Percentiles rank a stretch among this genome's conserved stretches.
Conservation (phyloP, 495 filamentous ascomycete species). For the Neurospora sp. region DNA sequence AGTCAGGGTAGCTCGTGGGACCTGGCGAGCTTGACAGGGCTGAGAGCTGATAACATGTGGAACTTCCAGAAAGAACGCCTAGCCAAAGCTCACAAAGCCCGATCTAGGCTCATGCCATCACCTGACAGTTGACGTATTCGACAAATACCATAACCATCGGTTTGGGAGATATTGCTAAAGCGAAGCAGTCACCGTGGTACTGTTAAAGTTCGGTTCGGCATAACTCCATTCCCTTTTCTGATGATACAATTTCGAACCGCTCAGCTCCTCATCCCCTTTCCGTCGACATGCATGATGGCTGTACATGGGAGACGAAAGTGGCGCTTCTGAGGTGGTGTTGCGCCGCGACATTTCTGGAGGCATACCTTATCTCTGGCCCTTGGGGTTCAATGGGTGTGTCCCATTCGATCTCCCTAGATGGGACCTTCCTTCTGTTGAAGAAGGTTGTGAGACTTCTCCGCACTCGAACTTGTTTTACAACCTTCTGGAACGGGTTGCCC, state of each 20-base stretch:
- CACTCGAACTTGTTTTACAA: neutral
- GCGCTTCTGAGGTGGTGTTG: neutral
- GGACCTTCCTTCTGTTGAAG: neutral
- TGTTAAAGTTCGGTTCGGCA: neutral
- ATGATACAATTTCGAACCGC: neutral
- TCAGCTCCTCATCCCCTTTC: neutral
- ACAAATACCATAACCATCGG: neutral
- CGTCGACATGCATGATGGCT: neutral
- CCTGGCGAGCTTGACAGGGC: neutral
- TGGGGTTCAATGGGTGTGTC: neutral
- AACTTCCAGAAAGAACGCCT: neutral
- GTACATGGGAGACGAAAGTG: neutral
- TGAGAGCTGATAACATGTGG: neutral
- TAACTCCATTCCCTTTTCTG: neutral
- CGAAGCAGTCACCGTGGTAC: neutral
- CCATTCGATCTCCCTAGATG: neutral
- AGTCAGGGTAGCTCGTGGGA: neutral
- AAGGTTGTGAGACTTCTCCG: neutral
- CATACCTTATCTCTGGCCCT: neutral
- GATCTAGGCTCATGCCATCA: neutral
- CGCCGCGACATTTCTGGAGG: neutral
- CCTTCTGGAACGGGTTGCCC: neutral
- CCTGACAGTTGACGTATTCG: neutral
- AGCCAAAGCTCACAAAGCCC: neutral
- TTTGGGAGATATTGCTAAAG: neutral